phyloP scores from a whole-genome alignment of 2,329 filamentous ascomycete species.

The Macrophomina pseudophaseolina region DNA sequence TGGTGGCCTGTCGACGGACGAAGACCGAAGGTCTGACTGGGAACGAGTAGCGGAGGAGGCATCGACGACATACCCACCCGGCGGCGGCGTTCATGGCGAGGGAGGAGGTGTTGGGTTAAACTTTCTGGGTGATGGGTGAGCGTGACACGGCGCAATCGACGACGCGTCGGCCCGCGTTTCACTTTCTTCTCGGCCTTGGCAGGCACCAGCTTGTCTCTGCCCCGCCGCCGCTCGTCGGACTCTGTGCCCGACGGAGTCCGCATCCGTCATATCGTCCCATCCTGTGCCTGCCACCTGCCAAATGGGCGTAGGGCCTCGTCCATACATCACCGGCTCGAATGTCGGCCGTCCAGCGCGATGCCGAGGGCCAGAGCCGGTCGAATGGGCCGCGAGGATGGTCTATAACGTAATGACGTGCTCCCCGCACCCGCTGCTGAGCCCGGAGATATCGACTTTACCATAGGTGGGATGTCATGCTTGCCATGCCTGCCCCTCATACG shows the following conservation, averaged over 20 bases:
- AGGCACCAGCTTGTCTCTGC: not conserved
- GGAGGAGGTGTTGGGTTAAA: slow-evolving; percentile 4
- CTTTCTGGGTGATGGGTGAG: not conserved
- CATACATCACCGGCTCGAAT: not conserved
- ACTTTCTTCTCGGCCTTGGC: not conserved
- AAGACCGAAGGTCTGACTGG: not conserved
- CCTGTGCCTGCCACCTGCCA: not conserved
- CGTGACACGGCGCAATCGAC: not conserved
- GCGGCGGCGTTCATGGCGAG: slow-evolving; percentile 20
- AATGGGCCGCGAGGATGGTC: not conserved
- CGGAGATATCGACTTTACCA: slow-evolving; percentile 6
- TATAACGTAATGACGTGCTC: slow-evolving; percentile 17
- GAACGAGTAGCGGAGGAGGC: slow-evolving; percentile 3
- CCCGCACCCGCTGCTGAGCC: not conserved
- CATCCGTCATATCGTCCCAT: not conserved
- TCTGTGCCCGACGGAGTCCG: not conserved
- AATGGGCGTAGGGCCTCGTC: not conserved
- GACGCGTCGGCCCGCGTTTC: slow-evolving; percentile 8
- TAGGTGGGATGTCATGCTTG: slow-evolving; percentile 12
- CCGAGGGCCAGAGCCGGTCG: slow-evolving; percentile 14
- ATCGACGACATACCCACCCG: slow-evolving; percentile 24
- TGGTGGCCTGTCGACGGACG: slow-evolving; percentile 17
- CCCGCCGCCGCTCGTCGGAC: not conserved
- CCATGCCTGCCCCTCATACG: not conserved
- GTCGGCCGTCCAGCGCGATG: slow-evolving; percentile 6